phyloP scores from a whole-genome alignment of 495 filamentous ascomycete genomes.

The Gamarada debralockiae region DNA sequence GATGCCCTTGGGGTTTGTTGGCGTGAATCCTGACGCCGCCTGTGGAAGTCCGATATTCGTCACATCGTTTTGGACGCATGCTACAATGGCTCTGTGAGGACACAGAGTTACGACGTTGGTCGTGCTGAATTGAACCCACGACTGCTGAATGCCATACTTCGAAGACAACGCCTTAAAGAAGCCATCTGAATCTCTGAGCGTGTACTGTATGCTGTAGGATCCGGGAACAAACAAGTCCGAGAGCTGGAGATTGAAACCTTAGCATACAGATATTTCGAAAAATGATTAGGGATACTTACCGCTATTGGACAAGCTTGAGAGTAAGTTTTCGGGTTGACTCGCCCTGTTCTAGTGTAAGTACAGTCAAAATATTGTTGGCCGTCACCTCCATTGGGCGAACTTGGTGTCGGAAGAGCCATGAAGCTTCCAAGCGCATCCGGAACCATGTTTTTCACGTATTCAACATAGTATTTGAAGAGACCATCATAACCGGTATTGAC shows the following conservation, averaged over 20 bases:
- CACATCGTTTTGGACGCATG: neutral
- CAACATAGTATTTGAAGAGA: conserved; percentile 13
- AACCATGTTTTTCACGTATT: conserved; percentile 13
- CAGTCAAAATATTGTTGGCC: conserved; percentile 13
- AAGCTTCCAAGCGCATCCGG: conserved; percentile 6
- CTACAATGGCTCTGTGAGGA: neutral
- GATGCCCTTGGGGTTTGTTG: conserved; percentile 21
- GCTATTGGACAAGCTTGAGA: conserved; percentile 9
- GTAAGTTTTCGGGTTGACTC: neutral
- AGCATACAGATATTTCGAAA: conserved; percentile 3
- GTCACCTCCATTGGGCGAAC: neutral
- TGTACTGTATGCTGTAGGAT: conserved; percentile 4
- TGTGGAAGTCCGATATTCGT: conserved; percentile 15
- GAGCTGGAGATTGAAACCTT: conserved; percentile 5
- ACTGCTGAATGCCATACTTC: conserved; percentile 7
- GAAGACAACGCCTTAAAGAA: neutral
- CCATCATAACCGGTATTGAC: conserved; percentile 15
- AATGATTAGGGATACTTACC: conserved; percentile 4
- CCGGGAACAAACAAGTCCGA: neutral
- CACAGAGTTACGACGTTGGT: conserved; percentile 1
- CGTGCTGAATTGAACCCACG: conserved; percentile 9
- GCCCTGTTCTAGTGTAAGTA: neutral
- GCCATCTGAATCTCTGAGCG: conserved; percentile 6
- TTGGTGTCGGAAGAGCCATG: conserved; percentile 4
- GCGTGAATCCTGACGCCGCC: conserved; percentile 1